Conservation (phyloP, 108 stramenopile genomes). For the Pseudonitzschia delicatissima region DNA sequence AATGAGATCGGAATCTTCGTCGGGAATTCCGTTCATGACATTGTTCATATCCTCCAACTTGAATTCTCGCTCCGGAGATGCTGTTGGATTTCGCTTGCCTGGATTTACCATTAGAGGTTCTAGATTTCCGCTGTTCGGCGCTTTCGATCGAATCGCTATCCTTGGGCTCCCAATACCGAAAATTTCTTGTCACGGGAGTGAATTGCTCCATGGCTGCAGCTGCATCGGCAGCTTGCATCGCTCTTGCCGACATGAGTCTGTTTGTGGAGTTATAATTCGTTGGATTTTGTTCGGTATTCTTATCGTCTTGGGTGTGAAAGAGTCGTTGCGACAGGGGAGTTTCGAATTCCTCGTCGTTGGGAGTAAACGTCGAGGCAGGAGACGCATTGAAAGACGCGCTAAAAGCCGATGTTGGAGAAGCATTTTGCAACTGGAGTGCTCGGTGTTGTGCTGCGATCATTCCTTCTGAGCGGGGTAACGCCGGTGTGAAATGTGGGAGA, state of each 20-base stretch:
- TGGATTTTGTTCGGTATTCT: too few species aligned
- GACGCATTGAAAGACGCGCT: too few species aligned
- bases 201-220: background rate
- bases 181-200: background rate
- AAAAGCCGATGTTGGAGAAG: too few species aligned
- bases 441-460: too few species aligned
- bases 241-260: background rate
- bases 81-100: background rate
- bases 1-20: background rate
- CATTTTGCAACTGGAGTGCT: too few species aligned
- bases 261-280: background rate
- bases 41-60: background rate
- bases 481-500: too few species aligned
- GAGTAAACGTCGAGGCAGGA: too few species aligned
- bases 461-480: too few species aligned
- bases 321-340: too few species aligned
- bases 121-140: background rate
- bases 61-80: background rate
- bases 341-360: too few species aligned
- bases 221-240: too few species aligned
- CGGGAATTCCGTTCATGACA: background rate
- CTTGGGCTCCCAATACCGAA: background rate
- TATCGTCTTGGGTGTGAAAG: too few species aligned
- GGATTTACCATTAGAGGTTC: background rate
- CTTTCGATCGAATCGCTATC: background rate